Conservation (phyloP, 257 asterid species). For the Ophiorrhiza pumila region DNA sequence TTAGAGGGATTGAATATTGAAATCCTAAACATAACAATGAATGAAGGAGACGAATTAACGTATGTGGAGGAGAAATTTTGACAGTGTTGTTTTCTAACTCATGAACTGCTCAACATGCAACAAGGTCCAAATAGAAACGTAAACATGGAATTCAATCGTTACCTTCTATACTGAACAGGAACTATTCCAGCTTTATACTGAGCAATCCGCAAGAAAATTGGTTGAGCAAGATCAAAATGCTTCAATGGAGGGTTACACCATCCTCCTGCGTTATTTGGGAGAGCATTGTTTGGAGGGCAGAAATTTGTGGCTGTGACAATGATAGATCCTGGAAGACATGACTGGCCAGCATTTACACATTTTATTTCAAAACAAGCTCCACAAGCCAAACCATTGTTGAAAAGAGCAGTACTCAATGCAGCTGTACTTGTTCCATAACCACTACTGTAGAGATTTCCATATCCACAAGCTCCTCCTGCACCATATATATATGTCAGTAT, state of each 20-base stretch:
- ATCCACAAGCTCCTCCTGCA: conserved; percentile 36
- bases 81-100: no score
- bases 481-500: not conserved
- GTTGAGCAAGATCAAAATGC: conserved; percentile 33
- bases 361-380: conserved; percentile 33
- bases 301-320: conserved; percentile 29
- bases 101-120: no score
- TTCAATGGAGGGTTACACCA: conserved; percentile 33
- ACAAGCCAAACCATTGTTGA: conserved; percentile 24
- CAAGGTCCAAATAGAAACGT: no score
- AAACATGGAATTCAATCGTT: no score
- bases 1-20: not conserved
- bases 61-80: no score
- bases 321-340: conserved; percentile 23
- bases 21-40: no score
- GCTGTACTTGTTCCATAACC: conserved; percentile 32
- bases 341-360: conserved; percentile 19
- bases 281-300: conserved; percentile 31
- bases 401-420: conserved; percentile 32
- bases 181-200: conserved; percentile 30
- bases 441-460: conserved; percentile 27
- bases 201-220: conserved; percentile 22
- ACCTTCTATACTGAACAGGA: conserved; percentile 30
- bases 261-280: conserved; percentile 22
- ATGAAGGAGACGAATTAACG: no score